Evolutionary conservation across 23 red algal species (phyloP).

Genomic region (Agarophyton chilense): DNA sequence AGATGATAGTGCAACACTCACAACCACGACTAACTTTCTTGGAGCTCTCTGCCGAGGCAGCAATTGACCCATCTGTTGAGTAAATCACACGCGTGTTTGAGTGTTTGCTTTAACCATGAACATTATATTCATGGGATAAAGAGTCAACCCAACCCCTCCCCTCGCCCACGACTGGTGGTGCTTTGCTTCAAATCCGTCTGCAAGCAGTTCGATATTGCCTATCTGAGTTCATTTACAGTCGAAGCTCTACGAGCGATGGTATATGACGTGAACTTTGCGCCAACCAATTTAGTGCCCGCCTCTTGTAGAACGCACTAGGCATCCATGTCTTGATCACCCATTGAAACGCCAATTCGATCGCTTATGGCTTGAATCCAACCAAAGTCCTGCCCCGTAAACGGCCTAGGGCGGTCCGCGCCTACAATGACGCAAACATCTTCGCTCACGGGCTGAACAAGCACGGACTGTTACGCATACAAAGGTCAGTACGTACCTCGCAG

Average conservation of each 20-base stretch:
- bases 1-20: not conserved
- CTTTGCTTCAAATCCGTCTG: too few species aligned
- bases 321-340: not conserved
- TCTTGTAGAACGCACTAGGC: not conserved
- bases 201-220: too few species aligned
- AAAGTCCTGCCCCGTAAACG: conserved; percentile 63
- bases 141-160: not conserved
- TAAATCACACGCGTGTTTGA: not conserved
- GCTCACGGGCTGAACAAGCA: conserved; percentile 62
- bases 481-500: not conserved
- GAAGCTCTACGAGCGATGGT: too few species aligned
- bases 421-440: conserved; percentile 48
- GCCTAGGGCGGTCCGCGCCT: conserved; percentile 56
- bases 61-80: not conserved
- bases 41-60: not conserved
- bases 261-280: too few species aligned
- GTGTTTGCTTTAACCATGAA: not conserved
- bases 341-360: conserved; percentile 26
- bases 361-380: conserved; percentile 72
- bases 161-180: not conserved
- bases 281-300: too few species aligned
- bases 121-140: not conserved
- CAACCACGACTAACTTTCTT: not conserved
- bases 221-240: too few species aligned
- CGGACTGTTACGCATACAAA: conserved; percentile 9